A percentile compares a stretch with the other conserved stretches of the same genome.
Evolutionary conservation across 2,329 filamentous ascomycete species (phyloP).

Genomic region (Arachnopeziza araneosa): DNA sequence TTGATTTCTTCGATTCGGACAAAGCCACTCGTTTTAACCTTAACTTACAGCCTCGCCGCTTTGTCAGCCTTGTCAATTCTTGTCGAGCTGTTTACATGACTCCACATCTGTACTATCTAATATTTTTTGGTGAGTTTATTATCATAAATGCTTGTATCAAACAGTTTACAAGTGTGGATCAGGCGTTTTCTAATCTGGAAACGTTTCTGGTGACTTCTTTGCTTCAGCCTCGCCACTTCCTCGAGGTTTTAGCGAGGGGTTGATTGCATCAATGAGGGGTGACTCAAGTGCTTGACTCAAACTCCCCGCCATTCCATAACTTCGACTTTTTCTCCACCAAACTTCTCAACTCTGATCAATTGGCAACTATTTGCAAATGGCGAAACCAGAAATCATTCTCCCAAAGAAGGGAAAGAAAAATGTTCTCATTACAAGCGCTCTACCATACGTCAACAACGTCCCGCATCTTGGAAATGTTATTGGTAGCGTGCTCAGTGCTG

Average conservation of each 20-base stretch:
- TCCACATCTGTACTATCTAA: too few relatives aligned
- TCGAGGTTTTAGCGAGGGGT: neutral
- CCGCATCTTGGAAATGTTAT: conserved; percentile 88
- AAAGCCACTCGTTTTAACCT: too few relatives aligned
- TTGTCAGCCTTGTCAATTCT: too few relatives aligned
- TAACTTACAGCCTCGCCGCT: too few relatives aligned
- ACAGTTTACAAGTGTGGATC: too few relatives aligned
- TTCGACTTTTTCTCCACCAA: conserved; percentile 2
- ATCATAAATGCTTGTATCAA: too few relatives aligned
- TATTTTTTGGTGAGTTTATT: too few relatives aligned
- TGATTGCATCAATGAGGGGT: neutral
- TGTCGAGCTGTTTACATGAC: too few relatives aligned
- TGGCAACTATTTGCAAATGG: conserved; percentile 20
- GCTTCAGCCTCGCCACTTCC: neutral
- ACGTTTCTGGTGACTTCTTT: neutral
- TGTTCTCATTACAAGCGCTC: conserved; percentile 83
- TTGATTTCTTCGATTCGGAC: too few relatives aligned
- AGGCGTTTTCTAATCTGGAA: too few relatives aligned
- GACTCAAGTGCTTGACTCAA: conserved; percentile 10
- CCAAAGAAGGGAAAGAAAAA: conserved; percentile 74
- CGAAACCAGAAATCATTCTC: conserved; percentile 41
- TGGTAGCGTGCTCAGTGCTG: conserved; percentile 80
- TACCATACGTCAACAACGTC: conserved; percentile 77
- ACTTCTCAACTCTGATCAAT: conserved; percentile 4
- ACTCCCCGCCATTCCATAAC: neutral